Evolutionary conservation across 2,329 filamentous ascomycete species (phyloP).

Genomic region (Clonostachys sp.): DNA sequence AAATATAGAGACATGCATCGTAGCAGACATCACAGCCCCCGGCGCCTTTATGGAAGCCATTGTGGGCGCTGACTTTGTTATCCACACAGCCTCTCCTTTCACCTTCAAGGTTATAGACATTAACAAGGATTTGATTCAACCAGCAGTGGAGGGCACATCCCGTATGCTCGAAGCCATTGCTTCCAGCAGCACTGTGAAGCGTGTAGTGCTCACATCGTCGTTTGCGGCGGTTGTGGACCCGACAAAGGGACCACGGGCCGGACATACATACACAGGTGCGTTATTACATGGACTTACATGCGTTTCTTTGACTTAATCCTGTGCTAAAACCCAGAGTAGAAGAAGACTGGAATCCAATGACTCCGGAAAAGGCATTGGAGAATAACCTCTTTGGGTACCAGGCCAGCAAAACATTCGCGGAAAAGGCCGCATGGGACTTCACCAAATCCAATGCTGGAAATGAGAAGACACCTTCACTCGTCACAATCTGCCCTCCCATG

Average conservation of each 20-base stretch:
- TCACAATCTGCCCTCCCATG: conserved; percentile 38
- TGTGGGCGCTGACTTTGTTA: neutral
- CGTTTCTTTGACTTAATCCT: neutral
- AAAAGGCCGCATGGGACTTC: neutral
- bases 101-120: conserved; percentile 1
- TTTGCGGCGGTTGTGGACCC: conserved; percentile 60
- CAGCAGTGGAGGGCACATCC: neutral
- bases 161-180: conserved; percentile 20
- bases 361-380: neutral
- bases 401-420: neutral
- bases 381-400: conserved; percentile 1
- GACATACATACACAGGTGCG: neutral
- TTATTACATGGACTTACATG: too few relatives aligned
- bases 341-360: neutral
- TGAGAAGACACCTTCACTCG: conserved; percentile 11
- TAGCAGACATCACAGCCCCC: neutral
- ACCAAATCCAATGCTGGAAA: neutral
- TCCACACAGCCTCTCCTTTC: neutral
- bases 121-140: neutral
- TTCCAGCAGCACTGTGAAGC: conserved; percentile 12
- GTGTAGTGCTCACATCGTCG: conserved; percentile 57
- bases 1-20: neutral
- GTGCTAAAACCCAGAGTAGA: neutral
- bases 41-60: neutral
- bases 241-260: neutral